Evolutionary conservation across 164 flowering plant species (phyloP).

Genomic region (Stephania japonica): DNA sequence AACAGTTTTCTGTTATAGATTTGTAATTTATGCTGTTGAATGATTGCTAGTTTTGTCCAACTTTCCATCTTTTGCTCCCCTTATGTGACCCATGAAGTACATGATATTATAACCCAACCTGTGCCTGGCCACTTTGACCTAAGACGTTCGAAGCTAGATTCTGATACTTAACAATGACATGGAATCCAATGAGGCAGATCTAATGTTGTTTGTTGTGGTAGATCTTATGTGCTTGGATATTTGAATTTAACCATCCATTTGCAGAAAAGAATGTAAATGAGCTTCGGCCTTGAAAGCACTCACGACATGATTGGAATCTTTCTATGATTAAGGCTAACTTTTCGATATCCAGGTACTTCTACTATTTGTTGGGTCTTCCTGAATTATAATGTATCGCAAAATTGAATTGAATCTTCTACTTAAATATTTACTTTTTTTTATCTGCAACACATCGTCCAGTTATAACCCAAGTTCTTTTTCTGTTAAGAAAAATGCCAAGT

Average conservation of each 20-base stretch:
- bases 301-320: neutral
- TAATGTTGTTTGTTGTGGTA: neutral
- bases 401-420: neutral
- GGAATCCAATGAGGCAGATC: neutral
- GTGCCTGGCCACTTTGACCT: neutral
- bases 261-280: neutral
- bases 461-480: too few species aligned
- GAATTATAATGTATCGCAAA: neutral
- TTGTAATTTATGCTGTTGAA: neutral
- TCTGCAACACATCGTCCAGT: neutral
- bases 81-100: neutral
- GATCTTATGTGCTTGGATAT: neutral
- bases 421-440: neutral
- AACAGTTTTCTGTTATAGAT: neutral
- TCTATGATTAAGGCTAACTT: neutral
- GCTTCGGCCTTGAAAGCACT: neutral
- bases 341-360: neutral
- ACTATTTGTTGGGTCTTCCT: neutral
- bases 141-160: neutral
- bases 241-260: neutral
- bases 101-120: neutral
- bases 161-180: neutral
- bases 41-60: neutral
- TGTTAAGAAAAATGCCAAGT: neutral
- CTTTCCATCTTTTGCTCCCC: neutral